phyloP scores from a whole-genome alignment of 2,329 filamentous ascomycete genomes.

The Macrophomina phaseolina region DNA sequence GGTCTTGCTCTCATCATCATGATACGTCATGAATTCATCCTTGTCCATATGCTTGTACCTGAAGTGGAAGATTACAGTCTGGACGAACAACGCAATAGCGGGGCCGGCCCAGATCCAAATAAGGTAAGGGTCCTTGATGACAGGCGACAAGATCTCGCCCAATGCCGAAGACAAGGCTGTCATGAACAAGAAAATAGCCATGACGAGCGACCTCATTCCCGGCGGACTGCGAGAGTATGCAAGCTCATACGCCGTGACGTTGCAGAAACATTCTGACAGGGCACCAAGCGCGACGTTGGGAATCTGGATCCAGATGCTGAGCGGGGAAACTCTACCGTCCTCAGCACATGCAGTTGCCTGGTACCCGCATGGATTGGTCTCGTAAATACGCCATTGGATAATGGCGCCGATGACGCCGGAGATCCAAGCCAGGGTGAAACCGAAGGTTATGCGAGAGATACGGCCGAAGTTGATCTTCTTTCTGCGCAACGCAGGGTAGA shows the following conservation, averaged over 20 bases:
- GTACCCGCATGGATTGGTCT: conserved; percentile 52
- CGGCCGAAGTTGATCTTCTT: conserved; percentile 54
- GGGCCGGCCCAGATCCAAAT: conserved; percentile 52
- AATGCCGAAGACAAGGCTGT: conserved; percentile 23
- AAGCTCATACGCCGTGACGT: conserved; percentile 53
- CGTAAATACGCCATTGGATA: conserved; percentile 55
- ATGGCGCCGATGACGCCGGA: conserved; percentile 48
- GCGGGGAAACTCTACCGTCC: conserved; percentile 43
- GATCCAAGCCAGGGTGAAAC: conserved; percentile 57
- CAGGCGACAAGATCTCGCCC: conserved; percentile 22
- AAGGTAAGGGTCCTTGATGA: conserved; percentile 25
- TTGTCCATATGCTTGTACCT: conserved; percentile 54
- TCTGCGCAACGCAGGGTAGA: conserved; percentile 55
- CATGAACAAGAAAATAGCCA: conserved; percentile 50
- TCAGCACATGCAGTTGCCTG: conserved; percentile 46
- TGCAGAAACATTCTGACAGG: conserved; percentile 49
- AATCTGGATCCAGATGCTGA: conserved; percentile 53
- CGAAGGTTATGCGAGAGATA: conserved; percentile 58
- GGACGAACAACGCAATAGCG: conserved; percentile 54
- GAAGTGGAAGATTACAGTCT: conserved; percentile 57
- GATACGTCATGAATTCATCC: conserved; percentile 52
- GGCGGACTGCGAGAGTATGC: conserved; percentile 51
- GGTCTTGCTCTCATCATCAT: background rate
- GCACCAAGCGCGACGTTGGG: conserved; percentile 46
- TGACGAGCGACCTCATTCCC: conserved; percentile 51